These are phyloP conservation scores for Auxenochlorella pyrenoidosa DNA, from an alignment of 139 green algal species.

Conservation along the genomic window DNA sequence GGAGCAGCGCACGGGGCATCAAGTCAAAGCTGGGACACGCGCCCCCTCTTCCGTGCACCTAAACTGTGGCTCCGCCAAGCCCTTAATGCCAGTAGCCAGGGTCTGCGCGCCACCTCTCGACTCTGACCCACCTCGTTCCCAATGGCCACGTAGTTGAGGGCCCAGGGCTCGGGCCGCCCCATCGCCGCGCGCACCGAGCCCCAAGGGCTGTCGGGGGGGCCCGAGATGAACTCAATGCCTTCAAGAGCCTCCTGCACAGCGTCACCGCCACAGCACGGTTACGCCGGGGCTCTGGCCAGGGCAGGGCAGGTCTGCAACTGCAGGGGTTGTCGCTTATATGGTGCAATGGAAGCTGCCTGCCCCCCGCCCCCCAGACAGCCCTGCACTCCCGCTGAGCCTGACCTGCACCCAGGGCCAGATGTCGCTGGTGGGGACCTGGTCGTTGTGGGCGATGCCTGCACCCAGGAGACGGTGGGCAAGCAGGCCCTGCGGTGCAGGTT, in stretches of 20 bases:
- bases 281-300: too few species aligned
- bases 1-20: neutral
- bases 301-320: neutral
- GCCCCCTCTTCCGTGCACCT: too few species aligned
- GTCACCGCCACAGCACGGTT: too few species aligned
- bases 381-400: too few species aligned
- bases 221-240: constrained; percentile 70
- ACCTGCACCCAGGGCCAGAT: constrained; percentile 41
- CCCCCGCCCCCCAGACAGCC: too few species aligned
- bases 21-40: too few species aligned
- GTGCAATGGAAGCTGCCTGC: too few species aligned
- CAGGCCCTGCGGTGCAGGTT: too few species aligned
- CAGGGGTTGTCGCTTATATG: too few species aligned
- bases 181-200: constrained; percentile 62
- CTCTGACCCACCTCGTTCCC: constrained; percentile 68
- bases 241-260: constrained; percentile 61
- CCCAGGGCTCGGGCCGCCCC: constrained; percentile 68
- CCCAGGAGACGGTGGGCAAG: neutral
- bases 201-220: constrained; percentile 53
- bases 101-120: too few species aligned
- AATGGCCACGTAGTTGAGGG: constrained; percentile 68
- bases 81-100: too few species aligned
- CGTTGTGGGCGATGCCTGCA: constrained; percentile 5
- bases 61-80: too few species aligned
- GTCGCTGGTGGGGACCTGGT: constrained; percentile 18